phyloP scores from a whole-genome alignment of 768 basidiomycete species.

The Tylopilus intermedius region DNA sequence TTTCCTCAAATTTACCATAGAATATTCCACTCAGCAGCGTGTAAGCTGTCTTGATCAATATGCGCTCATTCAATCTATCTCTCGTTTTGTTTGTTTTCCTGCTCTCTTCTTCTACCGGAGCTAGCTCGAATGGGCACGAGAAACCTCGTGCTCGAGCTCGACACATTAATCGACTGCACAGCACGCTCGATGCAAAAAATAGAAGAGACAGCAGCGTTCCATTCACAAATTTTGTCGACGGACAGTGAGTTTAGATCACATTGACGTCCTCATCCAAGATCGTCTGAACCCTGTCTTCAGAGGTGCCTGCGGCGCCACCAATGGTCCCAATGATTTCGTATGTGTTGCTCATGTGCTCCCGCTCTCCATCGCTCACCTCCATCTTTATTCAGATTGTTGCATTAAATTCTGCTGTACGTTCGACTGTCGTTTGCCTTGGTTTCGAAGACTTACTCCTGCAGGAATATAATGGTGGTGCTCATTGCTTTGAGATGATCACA shows the following conservation, averaged over 20 bases:
- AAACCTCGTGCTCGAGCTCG: constrained; percentile 8
- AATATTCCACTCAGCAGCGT: background rate
- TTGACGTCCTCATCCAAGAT: background rate
- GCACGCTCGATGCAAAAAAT: background rate
- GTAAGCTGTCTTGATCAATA: constrained; percentile 9
- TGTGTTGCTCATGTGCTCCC: background rate
- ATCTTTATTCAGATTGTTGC: constrained; percentile 38
- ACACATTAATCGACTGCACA: background rate
- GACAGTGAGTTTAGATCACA: constrained; percentile 16
- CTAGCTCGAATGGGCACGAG: constrained; percentile 12
- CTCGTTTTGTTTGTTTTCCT: constrained; percentile 21
- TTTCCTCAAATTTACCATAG: background rate
- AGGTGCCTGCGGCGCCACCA: constrained; percentile 36
- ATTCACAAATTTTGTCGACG: constrained; percentile 28
- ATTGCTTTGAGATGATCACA: constrained; percentile 44
- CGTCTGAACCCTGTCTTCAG: constrained; percentile 21
- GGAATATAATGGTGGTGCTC: constrained; percentile 37
- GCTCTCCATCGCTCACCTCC: background rate
- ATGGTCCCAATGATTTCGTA: constrained; percentile 26
- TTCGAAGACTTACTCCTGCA: constrained; percentile 13
- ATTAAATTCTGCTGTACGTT: constrained; percentile 35
- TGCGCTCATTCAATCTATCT: constrained; percentile 25
- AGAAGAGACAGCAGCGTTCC: constrained; percentile 17
- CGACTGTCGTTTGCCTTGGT: background rate
- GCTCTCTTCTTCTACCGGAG: constrained; percentile 9